Evolutionary conservation across 2,329 filamentous ascomycete genomes (phyloP).

Genomic region (Stagonosporopsis chrysanthemi): DNA sequence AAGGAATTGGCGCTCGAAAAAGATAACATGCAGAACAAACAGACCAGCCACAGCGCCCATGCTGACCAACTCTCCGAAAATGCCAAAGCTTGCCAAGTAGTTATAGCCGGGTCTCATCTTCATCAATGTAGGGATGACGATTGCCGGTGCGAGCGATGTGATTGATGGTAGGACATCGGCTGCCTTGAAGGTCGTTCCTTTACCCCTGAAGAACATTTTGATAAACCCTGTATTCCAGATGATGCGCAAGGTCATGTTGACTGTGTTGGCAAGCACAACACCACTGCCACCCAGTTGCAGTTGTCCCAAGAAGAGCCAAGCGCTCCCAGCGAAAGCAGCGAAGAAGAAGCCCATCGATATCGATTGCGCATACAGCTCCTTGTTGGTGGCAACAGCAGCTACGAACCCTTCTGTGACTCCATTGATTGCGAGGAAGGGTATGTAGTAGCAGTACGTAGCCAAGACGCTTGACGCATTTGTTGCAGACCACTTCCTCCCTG

Average conservation of each 20-base stretch:
- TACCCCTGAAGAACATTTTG: slow-evolving; percentile 44
- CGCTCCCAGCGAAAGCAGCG: slow-evolving; percentile 73
- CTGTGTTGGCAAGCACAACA: slow-evolving; percentile 82
- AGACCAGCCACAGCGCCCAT: slow-evolving; percentile 48
- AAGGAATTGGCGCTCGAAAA: slow-evolving; percentile 44
- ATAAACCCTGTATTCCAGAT: slow-evolving; percentile 82
- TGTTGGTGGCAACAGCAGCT: slow-evolving; percentile 78
- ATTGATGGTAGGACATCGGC: slow-evolving; percentile 30
- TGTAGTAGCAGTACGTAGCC: slow-evolving; percentile 86
- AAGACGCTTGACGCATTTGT: slow-evolving; percentile 78
- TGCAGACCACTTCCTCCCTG: slow-evolving; percentile 77
- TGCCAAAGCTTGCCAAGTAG: slow-evolving; percentile 46
- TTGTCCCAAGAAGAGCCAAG: slow-evolving; percentile 76
- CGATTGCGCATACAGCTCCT: slow-evolving; percentile 78
- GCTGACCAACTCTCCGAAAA: slow-evolving; percentile 53
- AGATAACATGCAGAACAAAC: slow-evolving; percentile 46
- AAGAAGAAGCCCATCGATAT: slow-evolving; percentile 87
- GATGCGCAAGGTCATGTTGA: slow-evolving; percentile 90
- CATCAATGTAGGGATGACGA: slow-evolving; percentile 49
- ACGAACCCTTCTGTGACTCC: slow-evolving; percentile 94
- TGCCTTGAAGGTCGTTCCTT: slow-evolving; percentile 29
- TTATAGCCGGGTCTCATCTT: slow-evolving; percentile 32
- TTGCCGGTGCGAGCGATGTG: slow-evolving; percentile 48
- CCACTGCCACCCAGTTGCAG: slow-evolving; percentile 76
- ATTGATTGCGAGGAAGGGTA: slow-evolving; percentile 90